A percentile compares a stretch with the other conserved stretches of the same genome.
Conservation (phyloP, 2,329 filamentous ascomycete genomes). For the Scolecobasidium constrictum region DNA sequence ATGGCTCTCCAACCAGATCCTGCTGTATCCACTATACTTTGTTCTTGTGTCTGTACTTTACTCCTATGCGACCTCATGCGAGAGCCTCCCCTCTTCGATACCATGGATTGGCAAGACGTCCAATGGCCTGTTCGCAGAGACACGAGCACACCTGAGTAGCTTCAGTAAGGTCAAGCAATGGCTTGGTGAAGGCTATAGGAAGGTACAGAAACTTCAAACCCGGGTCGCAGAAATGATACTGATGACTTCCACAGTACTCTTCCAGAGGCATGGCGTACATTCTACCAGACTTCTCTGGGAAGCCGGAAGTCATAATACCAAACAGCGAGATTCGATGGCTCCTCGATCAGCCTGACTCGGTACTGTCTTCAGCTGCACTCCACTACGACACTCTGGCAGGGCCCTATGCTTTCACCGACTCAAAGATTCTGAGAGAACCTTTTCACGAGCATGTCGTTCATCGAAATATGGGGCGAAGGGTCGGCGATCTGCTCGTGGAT, state of each 20-base stretch:
- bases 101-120: conserved; percentile 7
- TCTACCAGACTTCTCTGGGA: conserved; percentile 3
- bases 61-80: not conserved
- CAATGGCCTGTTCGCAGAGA: conserved; percentile 3
- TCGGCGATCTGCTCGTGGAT: conserved; percentile 26
- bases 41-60: not conserved
- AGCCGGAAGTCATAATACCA: conserved; percentile 24
- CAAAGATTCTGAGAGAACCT: conserved; percentile 23
- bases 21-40: conserved; percentile 2
- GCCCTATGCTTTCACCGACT: conserved; percentile 27
- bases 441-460: conserved; percentile 32
- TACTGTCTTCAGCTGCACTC: conserved; percentile 24
- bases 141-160: conserved; percentile 3
- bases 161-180: conserved; percentile 1
- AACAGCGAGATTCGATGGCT: conserved; percentile 27
- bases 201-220: too few relatives aligned
- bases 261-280: conserved; percentile 4
- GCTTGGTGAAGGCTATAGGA: conserved; percentile 7
- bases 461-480: conserved; percentile 27
- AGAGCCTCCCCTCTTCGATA: not conserved
- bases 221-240: too few relatives aligned
- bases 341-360: conserved; percentile 29
- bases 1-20: conserved; percentile 2
- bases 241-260: conserved; percentile 8
- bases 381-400: conserved; percentile 29